Evolutionary conservation across 495 filamentous ascomycete genomes (phyloP).

Genomic region (Penicillium bovifimosum): DNA sequence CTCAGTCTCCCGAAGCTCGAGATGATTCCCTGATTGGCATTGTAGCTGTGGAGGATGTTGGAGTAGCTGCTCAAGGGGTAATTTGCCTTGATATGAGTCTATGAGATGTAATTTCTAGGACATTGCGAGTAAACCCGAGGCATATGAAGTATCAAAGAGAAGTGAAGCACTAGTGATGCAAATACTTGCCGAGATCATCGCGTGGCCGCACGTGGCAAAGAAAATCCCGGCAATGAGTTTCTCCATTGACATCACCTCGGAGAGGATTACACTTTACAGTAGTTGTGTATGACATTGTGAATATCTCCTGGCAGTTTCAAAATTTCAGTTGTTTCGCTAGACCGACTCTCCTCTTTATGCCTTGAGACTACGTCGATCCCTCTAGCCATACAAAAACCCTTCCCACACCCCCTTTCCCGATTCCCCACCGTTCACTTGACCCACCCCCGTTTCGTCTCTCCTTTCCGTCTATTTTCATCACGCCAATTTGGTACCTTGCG

Average conservation of each 20-base stretch:
- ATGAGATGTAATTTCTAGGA: too few relatives aligned
- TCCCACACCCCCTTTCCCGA: conserved; percentile 2
- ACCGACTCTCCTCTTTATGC: neutral
- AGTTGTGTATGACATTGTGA: neutral
- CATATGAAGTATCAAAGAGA: too few relatives aligned
- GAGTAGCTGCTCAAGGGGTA: too few relatives aligned
- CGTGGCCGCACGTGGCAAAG: conserved; percentile 5
- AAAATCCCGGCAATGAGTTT: neutral
- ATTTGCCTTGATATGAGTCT: neutral
- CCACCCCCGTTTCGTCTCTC: conserved; percentile 20
- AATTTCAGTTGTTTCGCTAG: neutral
- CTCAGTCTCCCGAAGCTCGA: too few relatives aligned
- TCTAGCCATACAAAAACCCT: neutral
- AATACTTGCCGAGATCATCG: conserved; percentile 1
- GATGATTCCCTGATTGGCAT: too few relatives aligned
- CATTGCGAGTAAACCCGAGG: neutral
- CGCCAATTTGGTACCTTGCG: conserved; percentile 8
- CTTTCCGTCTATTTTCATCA: conserved; percentile 1
- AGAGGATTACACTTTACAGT: neutral
- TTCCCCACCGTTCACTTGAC: conserved; percentile 12
- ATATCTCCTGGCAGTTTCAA: neutral
- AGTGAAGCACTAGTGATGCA: neutral
- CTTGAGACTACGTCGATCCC: conserved; percentile 2
- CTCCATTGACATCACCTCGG: neutral
- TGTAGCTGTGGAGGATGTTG: too few relatives aligned